A percentile compares a stretch with the other conserved stretches of the same genome.
phyloP scores from a whole-genome alignment of 257 asterid genomes.

The Penstemon newberryi region DNA sequence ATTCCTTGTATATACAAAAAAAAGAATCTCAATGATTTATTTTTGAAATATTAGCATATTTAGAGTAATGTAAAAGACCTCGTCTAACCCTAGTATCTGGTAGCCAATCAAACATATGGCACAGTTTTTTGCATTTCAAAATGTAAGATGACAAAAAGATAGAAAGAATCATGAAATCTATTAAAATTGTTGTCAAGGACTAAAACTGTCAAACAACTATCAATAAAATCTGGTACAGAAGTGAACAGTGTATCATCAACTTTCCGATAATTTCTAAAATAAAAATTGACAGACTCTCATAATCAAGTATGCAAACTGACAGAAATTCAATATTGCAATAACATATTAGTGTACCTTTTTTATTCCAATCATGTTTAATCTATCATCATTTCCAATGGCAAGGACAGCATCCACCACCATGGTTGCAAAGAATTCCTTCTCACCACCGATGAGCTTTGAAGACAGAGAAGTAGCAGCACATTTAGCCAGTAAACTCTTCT shows the following conservation, averaged over 20 bases:
- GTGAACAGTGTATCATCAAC: too few species aligned
- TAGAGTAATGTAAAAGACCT: too few species aligned
- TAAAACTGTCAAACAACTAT: background rate
- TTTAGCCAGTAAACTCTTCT: conserved; percentile 81
- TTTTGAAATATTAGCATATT: too few species aligned
- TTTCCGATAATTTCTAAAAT: background rate
- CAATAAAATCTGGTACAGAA: background rate
- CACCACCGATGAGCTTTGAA: conserved; percentile 98
- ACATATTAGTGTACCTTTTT: conserved; percentile 61
- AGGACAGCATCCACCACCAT: conserved; percentile 98
- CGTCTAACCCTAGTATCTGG: too few species aligned
- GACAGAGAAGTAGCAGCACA: conserved; percentile 98
- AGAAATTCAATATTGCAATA: background rate
- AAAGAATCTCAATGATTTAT: too few species aligned
- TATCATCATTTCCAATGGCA: conserved; percentile 84
- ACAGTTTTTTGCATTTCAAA: too few species aligned
- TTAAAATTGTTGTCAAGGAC: too few species aligned
- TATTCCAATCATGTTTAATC: conserved; percentile 94
- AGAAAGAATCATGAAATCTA: too few species aligned
- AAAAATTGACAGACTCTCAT: conserved; percentile 10
- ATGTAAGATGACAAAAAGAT: too few species aligned
- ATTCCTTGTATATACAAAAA: too few species aligned
- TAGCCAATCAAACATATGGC: too few species aligned
- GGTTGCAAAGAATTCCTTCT: conserved; percentile 90
- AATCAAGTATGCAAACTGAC: conserved; percentile 14